phyloP scores from a whole-genome alignment of 1,284 basidiomycete genomes.

The Abortiporus biennis region DNA sequence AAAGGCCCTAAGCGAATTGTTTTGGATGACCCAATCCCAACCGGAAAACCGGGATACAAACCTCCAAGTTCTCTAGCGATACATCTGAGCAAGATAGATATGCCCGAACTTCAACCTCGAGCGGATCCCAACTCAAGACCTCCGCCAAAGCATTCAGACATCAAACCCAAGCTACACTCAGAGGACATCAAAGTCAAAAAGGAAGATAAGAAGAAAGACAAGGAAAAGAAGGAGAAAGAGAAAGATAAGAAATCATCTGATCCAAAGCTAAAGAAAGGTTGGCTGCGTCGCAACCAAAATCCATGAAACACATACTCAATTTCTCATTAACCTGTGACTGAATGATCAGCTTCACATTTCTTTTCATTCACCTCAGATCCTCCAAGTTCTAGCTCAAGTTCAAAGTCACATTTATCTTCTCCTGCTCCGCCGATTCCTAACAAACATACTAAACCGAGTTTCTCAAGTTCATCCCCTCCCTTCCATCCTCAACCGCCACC shows the following conservation, averaged over 20 bases:
- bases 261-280: no score
- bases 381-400: slow-evolving; percentile 5
- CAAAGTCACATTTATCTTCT: slow-evolving; percentile 8
- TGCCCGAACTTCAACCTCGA: slow-evolving; percentile 70
- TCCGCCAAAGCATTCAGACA: slow-evolving; percentile 4
- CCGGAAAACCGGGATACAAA: slow-evolving; percentile 39
- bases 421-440: no score
- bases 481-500: no score
- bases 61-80: slow-evolving; percentile 63
- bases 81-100: slow-evolving; percentile 77
- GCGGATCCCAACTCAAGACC: slow-evolving; percentile 7
- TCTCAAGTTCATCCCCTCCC: no score
- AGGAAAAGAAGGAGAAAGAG: slow-evolving; percentile 14
- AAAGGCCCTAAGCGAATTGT: slow-evolving; percentile 66
- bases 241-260: slow-evolving; percentile 15
- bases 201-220: slow-evolving; percentile 9
- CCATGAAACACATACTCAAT: no score
- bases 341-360: no score
- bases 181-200: slow-evolving; percentile 5
- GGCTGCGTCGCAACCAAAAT: no score
- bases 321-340: no score
- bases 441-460: no score
- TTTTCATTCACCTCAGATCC: neutral
- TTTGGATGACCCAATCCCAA: slow-evolving; percentile 39
- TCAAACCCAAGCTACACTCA: slow-evolving; percentile 5